Evolutionary conservation across 139 green algal genomes (phyloP).

Genomic region (Zygnema cylindricum): DNA sequence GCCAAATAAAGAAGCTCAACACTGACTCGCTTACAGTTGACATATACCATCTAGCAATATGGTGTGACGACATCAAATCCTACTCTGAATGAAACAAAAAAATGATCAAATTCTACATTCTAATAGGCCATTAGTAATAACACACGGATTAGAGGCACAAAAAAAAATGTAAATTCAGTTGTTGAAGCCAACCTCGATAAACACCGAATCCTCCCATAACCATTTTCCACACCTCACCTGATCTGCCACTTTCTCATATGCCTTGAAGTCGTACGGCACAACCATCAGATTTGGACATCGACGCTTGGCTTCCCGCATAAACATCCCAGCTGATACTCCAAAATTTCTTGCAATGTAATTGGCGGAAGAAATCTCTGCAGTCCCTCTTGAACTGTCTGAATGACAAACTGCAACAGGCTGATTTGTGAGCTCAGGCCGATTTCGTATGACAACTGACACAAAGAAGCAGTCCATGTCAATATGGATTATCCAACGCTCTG

Average conservation of each 20-base stretch:
- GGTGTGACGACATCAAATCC: no score
- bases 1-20: no score
- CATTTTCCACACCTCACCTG: no score
- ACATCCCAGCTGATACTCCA: slow-evolving; percentile 83
- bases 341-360: slow-evolving; percentile 89
- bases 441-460: slow-evolving; percentile 67
- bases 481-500: slow-evolving; percentile 78
- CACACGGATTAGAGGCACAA: no score
- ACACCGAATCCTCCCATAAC: no score
- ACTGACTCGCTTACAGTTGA: no score
- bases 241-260: slow-evolving; percentile 79
- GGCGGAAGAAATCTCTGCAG: slow-evolving; percentile 84
- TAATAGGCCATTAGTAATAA: no score
- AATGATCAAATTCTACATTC: no score
- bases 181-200: no score
- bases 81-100: no score
- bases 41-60: no score
- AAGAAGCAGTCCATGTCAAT: slow-evolving; percentile 99
- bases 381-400: slow-evolving; percentile 73
- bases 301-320: slow-evolving; percentile 82
- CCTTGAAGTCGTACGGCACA: slow-evolving; percentile 94
- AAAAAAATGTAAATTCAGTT: no score
- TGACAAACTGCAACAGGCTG: slow-evolving; percentile 83
- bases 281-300: slow-evolving; percentile 89
- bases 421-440: slow-evolving; percentile 44